Evolutionary conservation across 139 green algal species (phyloP).

Genomic region (Ettlia oleoabundans): DNA sequence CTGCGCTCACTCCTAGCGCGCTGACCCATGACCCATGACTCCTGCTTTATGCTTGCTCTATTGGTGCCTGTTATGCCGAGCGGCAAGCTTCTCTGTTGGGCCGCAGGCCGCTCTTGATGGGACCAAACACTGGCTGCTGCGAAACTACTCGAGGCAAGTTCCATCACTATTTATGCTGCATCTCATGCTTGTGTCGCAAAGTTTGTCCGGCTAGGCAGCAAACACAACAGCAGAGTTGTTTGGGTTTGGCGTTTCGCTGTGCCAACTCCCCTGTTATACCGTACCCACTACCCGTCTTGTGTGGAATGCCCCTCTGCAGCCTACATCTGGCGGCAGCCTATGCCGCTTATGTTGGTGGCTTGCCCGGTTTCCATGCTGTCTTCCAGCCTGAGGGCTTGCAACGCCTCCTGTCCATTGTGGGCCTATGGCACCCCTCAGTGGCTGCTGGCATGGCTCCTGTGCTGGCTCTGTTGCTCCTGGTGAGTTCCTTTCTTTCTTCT

Average conservation of each 20-base stretch:
- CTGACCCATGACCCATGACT: not conserved
- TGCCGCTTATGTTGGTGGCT: constrained; percentile 7
- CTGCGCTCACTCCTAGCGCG: not conserved
- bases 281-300: not conserved
- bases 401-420: constrained; percentile 24
- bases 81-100: not conserved
- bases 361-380: constrained; percentile 12
- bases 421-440: constrained; percentile 28
- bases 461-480: constrained; percentile 43
- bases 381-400: constrained; percentile 17
- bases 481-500: too few relatives aligned
- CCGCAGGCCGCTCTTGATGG: not conserved
- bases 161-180: too few relatives aligned
- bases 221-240: too few relatives aligned
- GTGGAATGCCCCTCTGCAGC: not conserved
- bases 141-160: too few relatives aligned
- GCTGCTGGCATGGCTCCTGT: constrained; percentile 40
- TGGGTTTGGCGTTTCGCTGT: not conserved
- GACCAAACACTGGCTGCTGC: not conserved
- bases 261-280: not conserved
- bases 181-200: too few relatives aligned
- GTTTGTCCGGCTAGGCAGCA: not conserved
- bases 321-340: constrained; percentile 45
- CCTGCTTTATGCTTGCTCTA: not conserved
- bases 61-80: not conserved